These are phyloP conservation scores for Verbascum thapsus DNA, from an alignment of 257 asterid genomes.

Conservation along the genomic window DNA sequence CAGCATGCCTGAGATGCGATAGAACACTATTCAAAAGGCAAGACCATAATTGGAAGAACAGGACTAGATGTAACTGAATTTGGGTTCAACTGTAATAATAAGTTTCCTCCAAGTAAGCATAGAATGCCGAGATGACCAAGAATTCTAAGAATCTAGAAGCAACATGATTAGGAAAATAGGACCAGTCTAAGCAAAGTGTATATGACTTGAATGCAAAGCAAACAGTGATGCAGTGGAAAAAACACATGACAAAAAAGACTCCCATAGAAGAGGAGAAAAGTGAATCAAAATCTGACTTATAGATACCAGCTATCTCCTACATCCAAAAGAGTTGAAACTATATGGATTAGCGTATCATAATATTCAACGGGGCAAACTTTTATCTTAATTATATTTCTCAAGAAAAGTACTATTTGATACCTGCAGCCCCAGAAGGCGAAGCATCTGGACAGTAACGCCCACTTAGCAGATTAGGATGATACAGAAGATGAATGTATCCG, in stretches of 20 bases:
- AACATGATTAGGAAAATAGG: slow-evolving; percentile 29
- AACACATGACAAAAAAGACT: slow-evolving; percentile 2
- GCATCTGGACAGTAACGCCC: slow-evolving; percentile 98
- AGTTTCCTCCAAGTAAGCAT: slow-evolving; percentile 10
- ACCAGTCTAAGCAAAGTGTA: slow-evolving; percentile 15
- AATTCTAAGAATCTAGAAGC: slow-evolving; percentile 24
- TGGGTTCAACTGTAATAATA: slow-evolving; percentile 19
- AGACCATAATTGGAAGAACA: slow-evolving; percentile 14
- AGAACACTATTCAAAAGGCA: slow-evolving; percentile 28
- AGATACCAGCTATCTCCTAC: slow-evolving; percentile 11
- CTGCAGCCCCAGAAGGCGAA: slow-evolving; percentile 95
- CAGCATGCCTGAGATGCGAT: slow-evolving; percentile 64
- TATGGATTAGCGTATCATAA: not conserved
- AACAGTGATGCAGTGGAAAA: slow-evolving; percentile 10
- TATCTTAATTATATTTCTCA: slow-evolving; percentile 14
- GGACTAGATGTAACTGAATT: slow-evolving; percentile 4
- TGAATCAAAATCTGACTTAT: slow-evolving; percentile 13
- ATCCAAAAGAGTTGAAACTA: slow-evolving; percentile 7
- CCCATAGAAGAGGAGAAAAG: slow-evolving; percentile 19
- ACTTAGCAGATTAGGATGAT: slow-evolving; percentile 89
- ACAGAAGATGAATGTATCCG: slow-evolving; percentile 85
- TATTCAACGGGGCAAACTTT: slow-evolving; percentile 11
- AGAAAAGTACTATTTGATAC: slow-evolving; percentile 41
- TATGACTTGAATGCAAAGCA: slow-evolving; percentile 24
- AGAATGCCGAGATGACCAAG: slow-evolving; percentile 10